Percentiles rank a stretch among this genome's conserved stretches.
These are phyloP conservation scores for Tympanopsis confertula DNA, from an alignment of 2,329 filamentous ascomycete species.

Conservation along the genomic window DNA sequence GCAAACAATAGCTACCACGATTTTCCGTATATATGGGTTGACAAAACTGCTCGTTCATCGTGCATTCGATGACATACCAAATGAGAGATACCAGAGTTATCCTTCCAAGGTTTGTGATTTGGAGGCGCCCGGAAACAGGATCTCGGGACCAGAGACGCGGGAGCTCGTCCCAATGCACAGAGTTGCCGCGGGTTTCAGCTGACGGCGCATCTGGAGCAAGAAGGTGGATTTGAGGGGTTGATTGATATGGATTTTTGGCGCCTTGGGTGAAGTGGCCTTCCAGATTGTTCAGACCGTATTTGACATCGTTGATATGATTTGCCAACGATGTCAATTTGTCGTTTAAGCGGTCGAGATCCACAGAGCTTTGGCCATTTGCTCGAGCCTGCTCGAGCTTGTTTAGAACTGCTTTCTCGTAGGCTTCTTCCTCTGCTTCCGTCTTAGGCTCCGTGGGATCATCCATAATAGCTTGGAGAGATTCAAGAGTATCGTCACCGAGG, in stretches of 20 bases:
- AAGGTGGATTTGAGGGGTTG: neutral
- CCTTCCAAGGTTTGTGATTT: constrained; percentile 23
- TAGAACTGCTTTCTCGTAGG: constrained; percentile 1
- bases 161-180: constrained; percentile 12
- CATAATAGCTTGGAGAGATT: constrained; percentile 27
- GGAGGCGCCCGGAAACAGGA: constrained; percentile 13
- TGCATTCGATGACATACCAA: constrained; percentile 35
- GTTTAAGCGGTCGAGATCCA: neutral
- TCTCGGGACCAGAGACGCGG: constrained; percentile 20
- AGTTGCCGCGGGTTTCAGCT: constrained; percentile 1
- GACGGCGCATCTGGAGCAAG: too few species aligned
- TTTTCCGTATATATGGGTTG: constrained; percentile 31
- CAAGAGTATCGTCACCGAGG: constrained; percentile 29
- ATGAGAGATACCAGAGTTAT: constrained; percentile 22
- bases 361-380: constrained; percentile 4
- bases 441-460: constrained; percentile 5
- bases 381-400: neutral
- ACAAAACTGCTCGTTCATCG: constrained; percentile 36
- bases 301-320: neutral
- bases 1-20: constrained; percentile 35
- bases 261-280: neutral
- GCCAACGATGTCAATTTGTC: neutral
- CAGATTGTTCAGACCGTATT: neutral
- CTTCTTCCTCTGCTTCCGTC: constrained; percentile 1
- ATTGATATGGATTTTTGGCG: neutral